A percentile compares a stretch with the other conserved stretches of the same genome.
Evolutionary conservation across 1,284 basidiomycete genomes (phyloP).

Genomic region (Leccinum discolor): DNA sequence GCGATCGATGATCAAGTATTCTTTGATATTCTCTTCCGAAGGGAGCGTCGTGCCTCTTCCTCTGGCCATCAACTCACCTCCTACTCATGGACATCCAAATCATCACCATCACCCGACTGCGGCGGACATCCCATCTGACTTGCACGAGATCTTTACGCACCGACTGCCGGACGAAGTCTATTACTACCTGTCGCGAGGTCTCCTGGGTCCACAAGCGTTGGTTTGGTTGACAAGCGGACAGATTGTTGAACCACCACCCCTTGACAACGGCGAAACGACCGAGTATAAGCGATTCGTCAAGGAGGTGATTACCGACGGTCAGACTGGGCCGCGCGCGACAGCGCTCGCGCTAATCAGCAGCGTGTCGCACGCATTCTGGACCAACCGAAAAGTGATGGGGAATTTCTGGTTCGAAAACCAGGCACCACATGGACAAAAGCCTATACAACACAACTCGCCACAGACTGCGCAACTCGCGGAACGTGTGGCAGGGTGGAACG

Average conservation of each 20-base stretch:
- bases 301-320: constrained; percentile 92
- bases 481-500: constrained; percentile 91
- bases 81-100: constrained; percentile 47
- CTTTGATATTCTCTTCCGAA: constrained; percentile 89
- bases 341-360: constrained; percentile 66
- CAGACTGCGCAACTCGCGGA: constrained; percentile 88
- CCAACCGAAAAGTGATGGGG: constrained; percentile 68
- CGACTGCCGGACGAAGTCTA: constrained; percentile 95
- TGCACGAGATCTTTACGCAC: constrained; percentile 95
- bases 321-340: constrained; percentile 74
- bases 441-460: constrained; percentile 72
- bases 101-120: constrained; percentile 73
- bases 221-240: constrained; percentile 89
- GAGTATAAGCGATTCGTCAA: constrained; percentile 96
- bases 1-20: constrained; percentile 91
- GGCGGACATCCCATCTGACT: constrained; percentile 87
- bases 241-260: constrained; percentile 86
- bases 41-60: constrained; percentile 90
- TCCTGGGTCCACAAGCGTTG: constrained; percentile 85
- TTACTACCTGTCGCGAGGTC: constrained; percentile 92
- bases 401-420: constrained; percentile 79
- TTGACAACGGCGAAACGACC: constrained; percentile 93
- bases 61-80: constrained; percentile 63
- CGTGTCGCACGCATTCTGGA: constrained; percentile 81
- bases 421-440: constrained; percentile 50